Evolutionary conservation across 1,284 basidiomycete species (phyloP), one percentile per base, ranked within the genome.

Genomic region (Stereum hirsutum): DNA sequence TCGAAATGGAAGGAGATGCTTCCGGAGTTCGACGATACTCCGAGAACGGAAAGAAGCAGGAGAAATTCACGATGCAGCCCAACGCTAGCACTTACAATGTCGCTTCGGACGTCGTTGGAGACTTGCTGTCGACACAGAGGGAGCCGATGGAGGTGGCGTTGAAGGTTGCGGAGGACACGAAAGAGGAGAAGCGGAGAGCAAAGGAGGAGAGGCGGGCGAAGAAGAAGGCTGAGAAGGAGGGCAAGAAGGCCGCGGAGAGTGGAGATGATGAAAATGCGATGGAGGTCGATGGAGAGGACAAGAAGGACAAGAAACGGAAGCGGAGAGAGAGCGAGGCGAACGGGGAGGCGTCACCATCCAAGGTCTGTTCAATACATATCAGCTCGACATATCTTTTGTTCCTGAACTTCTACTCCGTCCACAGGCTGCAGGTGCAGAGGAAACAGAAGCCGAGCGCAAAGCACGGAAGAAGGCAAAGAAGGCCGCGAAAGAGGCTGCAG

Each of bases 1-100:
- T 99, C 37, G 94, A 99, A 60, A 74, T 86, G 57, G 82, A 89
- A 50, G 71, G 74, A 37, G 92, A 93, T 48, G 72, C 81, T 33
- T 70, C 77, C 24, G 65, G 76, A 53, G 68, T 80, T 53, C 74
- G 82, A 52, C 68, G 77, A 53, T 76, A 81, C 62, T 69, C 72
- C 25, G 73, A 80, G 46, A 67, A 67, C 42, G 72, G 74, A 56
- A 77, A 72, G 66, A 80, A 81, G 59, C 85, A 89, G 64, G 73
- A 74, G 55, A 76, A 75, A 54, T 93, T 90, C 64, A 78, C 86
- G 64, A 81, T 89, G 77, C 72, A 63, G 34, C 84, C 85, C 27
- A 78, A 82, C 50, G 74, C 79, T 37, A 75, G 76, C 60, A 80
- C 78, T 37, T 97, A 96, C 65, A 95, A 96, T 62, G 69, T 79